A percentile compares a stretch with the other conserved stretches of the same genome.
These are phyloP conservation scores for Plantago rigida DNA, from an alignment of 305 asterid genomes.

Conservation along the genomic window DNA sequence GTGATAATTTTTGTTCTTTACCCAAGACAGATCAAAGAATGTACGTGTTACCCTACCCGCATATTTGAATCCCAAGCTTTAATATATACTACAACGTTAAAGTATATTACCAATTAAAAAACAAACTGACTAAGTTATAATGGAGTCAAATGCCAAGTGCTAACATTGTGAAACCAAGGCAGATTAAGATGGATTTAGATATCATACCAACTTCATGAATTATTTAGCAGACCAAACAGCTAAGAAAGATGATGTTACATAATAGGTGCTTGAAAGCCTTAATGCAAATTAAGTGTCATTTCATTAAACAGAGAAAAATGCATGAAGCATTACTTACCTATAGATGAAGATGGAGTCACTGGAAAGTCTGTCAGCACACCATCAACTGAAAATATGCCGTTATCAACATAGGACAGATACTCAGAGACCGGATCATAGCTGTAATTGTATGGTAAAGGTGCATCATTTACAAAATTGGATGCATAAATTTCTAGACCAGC, in stretches of 20 bases:
- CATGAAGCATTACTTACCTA: conserved; percentile 38
- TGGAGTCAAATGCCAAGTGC: no score
- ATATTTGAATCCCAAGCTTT: no score
- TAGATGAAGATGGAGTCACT: conserved; percentile 38
- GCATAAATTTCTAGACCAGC: conserved; percentile 51
- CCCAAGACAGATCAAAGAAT: no score
- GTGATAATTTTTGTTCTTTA: no score
- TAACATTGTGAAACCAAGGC: no score
- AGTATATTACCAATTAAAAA: no score
- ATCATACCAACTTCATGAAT: background rate
- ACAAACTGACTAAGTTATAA: no score
- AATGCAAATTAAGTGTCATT: conserved; percentile 15
- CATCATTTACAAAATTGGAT: conserved; percentile 46
- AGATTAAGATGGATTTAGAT: conserved; percentile 6
- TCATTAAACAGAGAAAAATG: background rate
- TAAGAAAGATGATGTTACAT: background rate
- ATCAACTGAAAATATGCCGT: conserved; percentile 52
- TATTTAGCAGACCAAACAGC: background rate
- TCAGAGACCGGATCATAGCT: conserved; percentile 52
- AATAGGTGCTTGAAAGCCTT: conserved; percentile 6
- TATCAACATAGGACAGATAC: conserved; percentile 43
- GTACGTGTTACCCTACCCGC: no score
- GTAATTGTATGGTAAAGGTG: conserved; percentile 36
- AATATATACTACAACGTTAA: no score
- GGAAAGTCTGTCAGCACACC: conserved; percentile 61